A percentile compares a stretch with the other conserved stretches of the same genome.
Conservation (phyloP, 1,284 basidiomycete species). For the Rhodotorula sp. region DNA sequence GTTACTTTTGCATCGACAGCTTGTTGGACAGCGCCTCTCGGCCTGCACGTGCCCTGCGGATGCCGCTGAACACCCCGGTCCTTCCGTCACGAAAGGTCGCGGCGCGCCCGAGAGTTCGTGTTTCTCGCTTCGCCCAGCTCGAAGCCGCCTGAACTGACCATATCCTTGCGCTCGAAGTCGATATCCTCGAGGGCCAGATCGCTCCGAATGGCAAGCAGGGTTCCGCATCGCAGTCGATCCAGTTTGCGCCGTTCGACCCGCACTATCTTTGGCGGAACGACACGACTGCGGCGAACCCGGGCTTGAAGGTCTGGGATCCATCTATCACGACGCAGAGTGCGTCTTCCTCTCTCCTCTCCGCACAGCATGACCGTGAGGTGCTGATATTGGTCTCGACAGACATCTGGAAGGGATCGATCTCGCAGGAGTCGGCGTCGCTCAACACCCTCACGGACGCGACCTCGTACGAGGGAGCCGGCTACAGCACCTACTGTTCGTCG, state of each 20-base stretch:
- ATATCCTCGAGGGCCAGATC: slow-evolving; percentile 57
- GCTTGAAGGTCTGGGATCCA: slow-evolving; percentile 55
- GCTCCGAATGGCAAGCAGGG: slow-evolving; percentile 47
- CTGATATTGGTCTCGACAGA: slow-evolving; percentile 9
- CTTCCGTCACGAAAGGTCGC: slow-evolving; percentile 50
- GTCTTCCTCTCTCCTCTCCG: slow-evolving; percentile 60
- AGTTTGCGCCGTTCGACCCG: slow-evolving; percentile 59
- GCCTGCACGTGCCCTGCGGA: slow-evolving; percentile 52
- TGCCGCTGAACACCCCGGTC: slow-evolving; percentile 49
- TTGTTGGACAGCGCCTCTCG: slow-evolving; percentile 51
- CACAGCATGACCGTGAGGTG: slow-evolving; percentile 55
- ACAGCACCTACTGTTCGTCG: slow-evolving; percentile 24
- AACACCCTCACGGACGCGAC: slow-evolving; percentile 38
- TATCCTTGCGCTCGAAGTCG: slow-evolving; percentile 45
- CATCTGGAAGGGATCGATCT: slow-evolving; percentile 38
- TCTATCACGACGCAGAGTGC: slow-evolving; percentile 55
- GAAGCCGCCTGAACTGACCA: neutral
- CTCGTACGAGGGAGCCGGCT: slow-evolving; percentile 37
- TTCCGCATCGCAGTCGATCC: slow-evolving; percentile 51
- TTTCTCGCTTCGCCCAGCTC: fast-evolving
- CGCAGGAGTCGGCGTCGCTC: slow-evolving; percentile 39
- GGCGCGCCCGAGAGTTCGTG: slow-evolving; percentile 54
- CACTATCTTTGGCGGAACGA: slow-evolving; percentile 53
- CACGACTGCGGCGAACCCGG: slow-evolving; percentile 44
- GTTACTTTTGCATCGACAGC: slow-evolving; percentile 2